These are phyloP conservation scores for Staphylotrichum tortipilum DNA, from an alignment of 495 filamentous ascomycete genomes.

Conservation along the genomic window DNA sequence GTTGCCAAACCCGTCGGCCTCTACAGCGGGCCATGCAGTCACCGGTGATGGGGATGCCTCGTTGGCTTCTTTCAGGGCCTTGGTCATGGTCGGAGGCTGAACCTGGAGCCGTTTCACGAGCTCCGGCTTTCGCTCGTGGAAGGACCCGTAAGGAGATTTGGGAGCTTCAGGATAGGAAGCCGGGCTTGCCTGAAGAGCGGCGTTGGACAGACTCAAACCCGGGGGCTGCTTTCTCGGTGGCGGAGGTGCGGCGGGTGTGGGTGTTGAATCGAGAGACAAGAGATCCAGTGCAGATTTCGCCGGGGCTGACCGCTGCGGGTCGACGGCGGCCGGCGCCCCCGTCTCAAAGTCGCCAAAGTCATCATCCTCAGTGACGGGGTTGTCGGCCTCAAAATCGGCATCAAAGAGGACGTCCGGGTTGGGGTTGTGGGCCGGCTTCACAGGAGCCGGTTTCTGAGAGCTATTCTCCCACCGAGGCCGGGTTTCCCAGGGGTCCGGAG, in stretches of 20 bases:
- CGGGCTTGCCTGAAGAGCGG: conserved; percentile 7
- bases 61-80: conserved; percentile 22
- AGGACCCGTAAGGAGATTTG: conserved; percentile 41
- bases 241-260: conserved; percentile 12
- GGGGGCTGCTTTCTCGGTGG: conserved; percentile 24
- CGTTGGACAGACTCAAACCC: conserved; percentile 20
- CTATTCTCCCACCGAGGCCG: conserved; percentile 13
- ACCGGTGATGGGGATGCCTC: conserved; percentile 30
- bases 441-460: neutral
- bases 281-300: conserved; percentile 13
- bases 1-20: conserved; percentile 34
- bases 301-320: conserved; percentile 1
- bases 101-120: conserved; percentile 31
- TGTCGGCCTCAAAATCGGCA: conserved; percentile 37
- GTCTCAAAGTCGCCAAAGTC: conserved; percentile 47
- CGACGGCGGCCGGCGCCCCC: conserved; percentile 10
- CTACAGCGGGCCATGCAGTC: conserved; percentile 38
- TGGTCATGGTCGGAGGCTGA: conserved; percentile 29
- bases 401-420: conserved; percentile 42
- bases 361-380: conserved; percentile 24
- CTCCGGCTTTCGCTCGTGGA: conserved; percentile 42
- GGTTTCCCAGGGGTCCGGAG: conserved; percentile 12
- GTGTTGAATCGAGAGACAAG: conserved; percentile 10
- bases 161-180: conserved; percentile 34
- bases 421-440: conserved; percentile 12